Evolutionary conservation across 2,329 filamentous ascomycete genomes (phyloP), one percentile per base, ranked within the genome.

Genomic region (Alternaria solani): DNA sequence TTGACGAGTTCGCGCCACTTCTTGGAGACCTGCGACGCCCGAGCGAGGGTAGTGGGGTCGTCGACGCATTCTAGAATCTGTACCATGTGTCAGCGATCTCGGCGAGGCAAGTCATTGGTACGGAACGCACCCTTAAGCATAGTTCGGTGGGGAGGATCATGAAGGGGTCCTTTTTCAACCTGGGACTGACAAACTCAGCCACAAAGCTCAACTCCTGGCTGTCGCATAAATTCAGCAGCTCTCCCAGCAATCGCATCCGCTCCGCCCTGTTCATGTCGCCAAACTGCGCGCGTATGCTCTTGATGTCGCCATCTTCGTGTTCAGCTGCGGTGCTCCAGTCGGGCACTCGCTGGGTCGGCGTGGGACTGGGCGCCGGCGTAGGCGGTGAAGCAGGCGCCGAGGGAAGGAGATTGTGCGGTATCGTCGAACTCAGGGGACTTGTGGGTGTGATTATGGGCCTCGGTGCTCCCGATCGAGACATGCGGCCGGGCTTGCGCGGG

Each of bases 51-150:
- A 76, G 94, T 95, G 1, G 95, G 94, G 74, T 99, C 95, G 73
- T 99, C 95, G 74, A 99, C 94, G 77, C 96, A 99, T 43, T 94
- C 96, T 51, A 99, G 85, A 66, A 99, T 92, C 91, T 97, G 44
- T n/a, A 38, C 51, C 46, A 41, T 18, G 58, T 59, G 67, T 74
- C 62, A 73, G 66, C 61, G 25, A 49, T 32, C 8, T 38, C 2
- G 16, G 28, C 34, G 23, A 30, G 34, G 20, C 23, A 12, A n/a
- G 12, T 9, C n/a, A 16, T 36, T 14, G 38, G 43, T 51, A 34
- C 44, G 42, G 23, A 41, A 80, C 89, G 76, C 86, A 96, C 93
- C 72, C 93, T 85, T 62, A 99, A 82, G 78, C 94, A 98, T 43
- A 99, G 82, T 80, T 99, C 95, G 74, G 96, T 94, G 0, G 95